Base-by-base conservation (phyloP, 805 yeast genomes). In the Kluyveromyces dobzhanskii region DNA sequence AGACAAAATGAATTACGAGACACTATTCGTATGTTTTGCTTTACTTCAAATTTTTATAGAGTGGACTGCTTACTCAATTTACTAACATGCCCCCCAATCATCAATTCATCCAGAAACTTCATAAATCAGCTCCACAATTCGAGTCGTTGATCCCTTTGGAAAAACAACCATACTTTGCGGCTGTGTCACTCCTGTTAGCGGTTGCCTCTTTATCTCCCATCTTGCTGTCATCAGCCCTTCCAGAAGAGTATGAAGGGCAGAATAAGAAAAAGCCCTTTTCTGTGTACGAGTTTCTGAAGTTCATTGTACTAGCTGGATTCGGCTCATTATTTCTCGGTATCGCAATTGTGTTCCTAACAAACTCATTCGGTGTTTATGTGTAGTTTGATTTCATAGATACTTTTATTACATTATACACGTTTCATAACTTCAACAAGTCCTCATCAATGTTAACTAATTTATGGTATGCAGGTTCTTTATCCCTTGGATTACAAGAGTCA, bases 321-420 rank as follows among this genome's bases (percentile, higher is more conserved):
- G 67, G 65, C 2, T 57, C 69, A 14, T 17, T 60, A n/a, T 53
- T 66, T 19, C 52, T 56, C 35, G 70, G 70, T 3, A 55, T 69
- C 38, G 69, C 69, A 17, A 45, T 62, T 18, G 62, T 71, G 14
- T 66, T 66, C 40, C 42, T 67, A 21, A 57, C 69, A 16, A 57
- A 70, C 43, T 62, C 67, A 6, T 65, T 70, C 30, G 75, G 71
- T 25, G 75, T 71, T 2, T 71, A 71, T 47, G 64, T 69, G 33
- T 65, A 41, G 44, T 16, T 30, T 6, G 31, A 18, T 13, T 21
- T 21, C 11, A 21, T 32, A 18, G 18, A 32, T 30, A 30, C 24
- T 29, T 9, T 27, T 39, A 30, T 24, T 9, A 14, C 19, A 16
- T 13, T 14, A 19, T 6, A 6, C n/a, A 19, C 17, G 23, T 30